phyloP scores from a whole-genome alignment of 805 yeast species.

The Ogataea ramenticola region DNA sequence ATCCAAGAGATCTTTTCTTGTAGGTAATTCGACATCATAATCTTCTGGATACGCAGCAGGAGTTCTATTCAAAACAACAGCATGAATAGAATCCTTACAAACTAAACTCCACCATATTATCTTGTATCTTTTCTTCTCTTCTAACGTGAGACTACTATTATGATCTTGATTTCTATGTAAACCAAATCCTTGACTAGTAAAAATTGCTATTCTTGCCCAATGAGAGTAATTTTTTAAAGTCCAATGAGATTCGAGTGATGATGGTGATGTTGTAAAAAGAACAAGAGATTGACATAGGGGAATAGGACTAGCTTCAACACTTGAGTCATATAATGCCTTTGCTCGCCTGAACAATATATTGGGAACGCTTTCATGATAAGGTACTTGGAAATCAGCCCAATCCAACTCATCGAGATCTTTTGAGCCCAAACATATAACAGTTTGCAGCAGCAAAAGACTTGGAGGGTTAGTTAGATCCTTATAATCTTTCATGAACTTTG shows the following conservation, averaged over 20 bases:
- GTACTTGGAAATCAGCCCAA: slow-evolving; percentile 36
- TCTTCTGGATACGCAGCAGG: slow-evolving; percentile 59
- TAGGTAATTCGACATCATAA: slow-evolving; percentile 70
- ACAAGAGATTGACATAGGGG: slow-evolving; percentile 54
- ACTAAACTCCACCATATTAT: slow-evolving; percentile 72
- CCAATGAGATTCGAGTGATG: background rate
- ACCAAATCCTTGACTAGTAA: slow-evolving; percentile 71
- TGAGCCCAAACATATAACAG: slow-evolving; percentile 62
- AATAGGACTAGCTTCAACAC: slow-evolving; percentile 61
- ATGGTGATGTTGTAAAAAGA: slow-evolving; percentile 33
- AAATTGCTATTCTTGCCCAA: slow-evolving; percentile 68
- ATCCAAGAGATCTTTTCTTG: slow-evolving; percentile 34
- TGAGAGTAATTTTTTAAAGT: slow-evolving; percentile 51
- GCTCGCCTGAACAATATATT: slow-evolving; percentile 32
- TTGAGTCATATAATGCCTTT: slow-evolving; percentile 62
- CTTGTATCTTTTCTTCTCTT: slow-evolving; percentile 41
- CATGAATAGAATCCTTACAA: slow-evolving; percentile 50
- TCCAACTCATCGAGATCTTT: slow-evolving; percentile 29
- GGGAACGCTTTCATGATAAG: slow-evolving; percentile 36
- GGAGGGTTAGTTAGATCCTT: slow-evolving; percentile 54
- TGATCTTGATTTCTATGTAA: slow-evolving; percentile 44
- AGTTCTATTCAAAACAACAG: slow-evolving; percentile 70
- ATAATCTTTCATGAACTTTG: slow-evolving; percentile 51
- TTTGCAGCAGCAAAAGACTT: slow-evolving; percentile 51
- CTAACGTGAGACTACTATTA: slow-evolving; percentile 5